phyloP scores from a whole-genome alignment of 345 rosid species.

The Excoecaria cochinchinensis region DNA sequence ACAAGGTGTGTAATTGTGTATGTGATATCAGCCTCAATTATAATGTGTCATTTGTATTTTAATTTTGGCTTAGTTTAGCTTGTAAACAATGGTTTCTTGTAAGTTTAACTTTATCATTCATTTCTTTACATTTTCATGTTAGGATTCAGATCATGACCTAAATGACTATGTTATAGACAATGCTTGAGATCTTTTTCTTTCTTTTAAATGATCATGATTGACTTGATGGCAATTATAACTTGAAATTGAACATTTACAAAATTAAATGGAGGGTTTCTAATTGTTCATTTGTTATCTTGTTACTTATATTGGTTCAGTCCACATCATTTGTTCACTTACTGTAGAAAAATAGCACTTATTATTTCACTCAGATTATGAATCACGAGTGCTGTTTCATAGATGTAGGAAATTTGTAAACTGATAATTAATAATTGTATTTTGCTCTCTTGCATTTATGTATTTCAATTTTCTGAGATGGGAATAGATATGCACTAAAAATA shows the following conservation, averaged over 20 bases:
- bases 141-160: neutral
- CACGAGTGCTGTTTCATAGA: neutral
- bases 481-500: no score
- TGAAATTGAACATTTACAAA: neutral
- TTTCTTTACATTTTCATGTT: neutral
- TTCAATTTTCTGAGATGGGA: no score
- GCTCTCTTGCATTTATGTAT: neutral
- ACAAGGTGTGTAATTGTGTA: constrained; percentile 58
- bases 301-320: no score
- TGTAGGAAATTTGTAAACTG: neutral
- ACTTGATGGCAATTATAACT: neutral
- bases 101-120: neutral
- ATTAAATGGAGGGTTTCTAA: neutral
- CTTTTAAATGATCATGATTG: neutral
- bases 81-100: neutral
- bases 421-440: neutral
- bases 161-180: neutral
- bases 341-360: neutral
- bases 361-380: neutral
- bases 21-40: neutral
- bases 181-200: neutral
- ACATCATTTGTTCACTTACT: no score
- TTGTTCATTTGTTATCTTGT: neutral
- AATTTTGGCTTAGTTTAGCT: neutral
- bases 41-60: neutral